phyloP scores from a whole-genome alignment of 371 early-diverging fungal species.

The Mucor velutinosus region DNA sequence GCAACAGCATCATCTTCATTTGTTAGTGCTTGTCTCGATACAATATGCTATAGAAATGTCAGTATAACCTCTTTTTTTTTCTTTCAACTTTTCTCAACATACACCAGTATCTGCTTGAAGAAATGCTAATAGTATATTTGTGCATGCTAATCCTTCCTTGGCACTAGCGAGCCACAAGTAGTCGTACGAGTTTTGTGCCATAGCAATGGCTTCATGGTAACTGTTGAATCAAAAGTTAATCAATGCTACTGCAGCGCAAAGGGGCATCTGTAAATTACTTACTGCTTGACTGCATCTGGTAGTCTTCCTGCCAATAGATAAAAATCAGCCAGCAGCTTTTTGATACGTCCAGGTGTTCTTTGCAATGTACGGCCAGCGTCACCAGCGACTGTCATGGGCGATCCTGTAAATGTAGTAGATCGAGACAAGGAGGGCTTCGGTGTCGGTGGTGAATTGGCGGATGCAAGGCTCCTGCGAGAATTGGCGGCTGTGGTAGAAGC shows the following conservation, averaged over 20 bases:
- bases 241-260: not conserved
- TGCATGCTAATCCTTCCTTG: conserved; percentile 73
- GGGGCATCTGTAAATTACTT: conserved; percentile 3
- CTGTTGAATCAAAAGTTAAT: conserved; percentile 28
- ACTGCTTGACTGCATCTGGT: conserved; percentile 75
- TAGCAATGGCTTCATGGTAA: conserved; percentile 72
- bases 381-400: conserved; percentile 60
- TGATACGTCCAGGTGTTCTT: conserved; percentile 74
- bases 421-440: conserved; percentile 25
- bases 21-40: conserved; percentile 12
- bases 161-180: conserved; percentile 81
- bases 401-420: conserved; percentile 19
- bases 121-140: conserved; percentile 61
- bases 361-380: conserved; percentile 60
- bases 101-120: conserved; percentile 64
- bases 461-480: not conserved
- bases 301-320: conserved; percentile 78
- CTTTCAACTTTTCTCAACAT: not conserved
- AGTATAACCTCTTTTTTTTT: not conserved
- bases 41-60: conserved; percentile 15
- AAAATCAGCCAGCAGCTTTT: conserved; percentile 79
- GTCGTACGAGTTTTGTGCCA: conserved; percentile 67
- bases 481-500: conserved; percentile 19
- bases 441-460: conserved; percentile 18
- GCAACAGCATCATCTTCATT: conserved; percentile 5